phyloP scores from a whole-genome alignment of 2,329 filamentous ascomycete species.

The Aspergillus piperis region DNA sequence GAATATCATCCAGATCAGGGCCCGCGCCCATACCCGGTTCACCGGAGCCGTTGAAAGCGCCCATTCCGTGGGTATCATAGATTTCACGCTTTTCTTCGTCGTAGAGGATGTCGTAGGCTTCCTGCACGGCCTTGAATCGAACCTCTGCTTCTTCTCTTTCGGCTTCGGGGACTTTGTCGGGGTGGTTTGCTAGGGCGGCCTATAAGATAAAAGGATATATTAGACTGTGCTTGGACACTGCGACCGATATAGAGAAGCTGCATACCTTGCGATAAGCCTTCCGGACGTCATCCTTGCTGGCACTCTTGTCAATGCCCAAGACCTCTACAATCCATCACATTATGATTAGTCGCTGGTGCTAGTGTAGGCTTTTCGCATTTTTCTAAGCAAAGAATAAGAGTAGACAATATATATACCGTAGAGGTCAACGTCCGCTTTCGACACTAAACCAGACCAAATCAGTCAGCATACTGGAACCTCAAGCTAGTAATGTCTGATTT shows the following conservation, averaged over 20 bases:
- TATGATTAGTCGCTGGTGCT: conserved; percentile 9
- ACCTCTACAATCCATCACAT: conserved; percentile 59
- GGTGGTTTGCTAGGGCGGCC: conserved; percentile 86
- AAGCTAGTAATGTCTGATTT: neutral
- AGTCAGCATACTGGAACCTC: conserved; percentile 20
- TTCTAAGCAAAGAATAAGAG: neutral
- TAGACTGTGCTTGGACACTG: neutral
- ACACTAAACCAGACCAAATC: conserved; percentile 30
- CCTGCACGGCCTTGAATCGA: conserved; percentile 88
- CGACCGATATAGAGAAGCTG: neutral
- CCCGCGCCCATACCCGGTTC: conserved; percentile 64
- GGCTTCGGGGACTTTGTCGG: conserved; percentile 89
- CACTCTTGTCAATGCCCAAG: conserved; percentile 71
- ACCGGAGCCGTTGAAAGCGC: conserved; percentile 80
- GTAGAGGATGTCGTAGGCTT: conserved; percentile 96
- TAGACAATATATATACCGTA: conserved; percentile 53
- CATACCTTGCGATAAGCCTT: conserved; percentile 92
- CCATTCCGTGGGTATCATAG: conserved; percentile 95
- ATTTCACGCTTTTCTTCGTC: conserved; percentile 91
- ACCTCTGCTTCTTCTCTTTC: conserved; percentile 82
- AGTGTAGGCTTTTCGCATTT: neutral
- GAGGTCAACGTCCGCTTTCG: conserved; percentile 55
- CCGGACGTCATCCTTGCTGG: conserved; percentile 80
- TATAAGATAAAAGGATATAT: neutral
- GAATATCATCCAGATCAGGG: conserved; percentile 82